Evolutionary conservation across 495 filamentous ascomycete genomes (phyloP), one percentile per base, ranked within the genome.

Genomic region (Penicillium turbatum): DNA sequence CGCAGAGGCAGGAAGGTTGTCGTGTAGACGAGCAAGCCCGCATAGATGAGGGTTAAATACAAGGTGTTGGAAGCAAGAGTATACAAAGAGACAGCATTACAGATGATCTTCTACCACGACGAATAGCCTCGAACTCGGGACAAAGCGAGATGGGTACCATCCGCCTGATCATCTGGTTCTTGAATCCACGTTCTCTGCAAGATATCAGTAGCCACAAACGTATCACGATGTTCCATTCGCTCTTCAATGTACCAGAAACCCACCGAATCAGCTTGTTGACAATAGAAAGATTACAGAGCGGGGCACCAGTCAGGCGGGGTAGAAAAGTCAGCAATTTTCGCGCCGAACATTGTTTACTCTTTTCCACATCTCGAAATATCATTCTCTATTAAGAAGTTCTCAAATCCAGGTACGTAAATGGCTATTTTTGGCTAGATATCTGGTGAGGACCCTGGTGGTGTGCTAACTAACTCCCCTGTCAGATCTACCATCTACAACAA

Each of bases 241-340:
- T 24, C 21, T 24, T n/a, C n/a, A n/a, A n/a, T n/a, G n/a, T 2
- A 24, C 4, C 2, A 24, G 2, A 24, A 24, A 24, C 2, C 21
- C 21, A 24, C 21, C 35, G 15, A 37, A 37, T 37, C 35, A 37
- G 35, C 35, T 16, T 37, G 13, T 37, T 21, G n/a, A 8, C 12
- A 27, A 42, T 15, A 7, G 41, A 30, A 16, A 19, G n/a, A 5
- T 11, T 29, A 13, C 16, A 43, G 19, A 51, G 49, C 49, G 49
- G 49, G 49, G 49, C 49, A 43, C 49, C 49, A 51, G 49, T 51
- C 39, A 51, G 49, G 49, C 49, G 49, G 49, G 49, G 49, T 51
- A 43, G 12, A 51, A 51, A 51, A 51, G 49, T 51, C 49, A 51
- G 49, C 49, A 51, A 51, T 43, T 51, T 43, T 51, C 49, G 2